A percentile compares a stretch with the other conserved stretches of the same genome.
phyloP scores from a whole-genome alignment of 768 basidiomycete genomes.

The Termitomyces titanicus region DNA sequence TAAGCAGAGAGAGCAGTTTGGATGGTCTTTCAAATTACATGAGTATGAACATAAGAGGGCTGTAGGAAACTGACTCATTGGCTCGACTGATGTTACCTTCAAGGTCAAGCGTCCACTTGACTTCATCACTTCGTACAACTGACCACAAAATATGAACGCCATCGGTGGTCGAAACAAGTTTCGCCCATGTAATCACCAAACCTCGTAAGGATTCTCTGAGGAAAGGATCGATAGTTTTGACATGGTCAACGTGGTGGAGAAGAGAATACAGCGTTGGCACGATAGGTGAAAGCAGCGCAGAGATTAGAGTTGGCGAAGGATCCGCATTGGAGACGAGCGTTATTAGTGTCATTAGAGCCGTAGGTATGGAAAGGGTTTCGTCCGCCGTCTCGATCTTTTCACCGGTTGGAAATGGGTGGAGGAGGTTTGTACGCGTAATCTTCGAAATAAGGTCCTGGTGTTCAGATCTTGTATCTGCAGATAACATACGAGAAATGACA shows the following conservation, averaged over 20 bases:
- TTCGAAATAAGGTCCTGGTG: conserved; percentile 27
- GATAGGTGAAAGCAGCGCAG: conserved; percentile 64
- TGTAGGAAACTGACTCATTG: conserved; percentile 36
- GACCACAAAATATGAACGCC: conserved; percentile 56
- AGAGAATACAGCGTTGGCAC: conserved; percentile 65
- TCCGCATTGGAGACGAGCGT: conserved; percentile 71
- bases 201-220: conserved; percentile 57
- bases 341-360: conserved; percentile 47
- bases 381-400: not conserved
- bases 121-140: conserved; percentile 47
- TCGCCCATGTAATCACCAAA: conserved; percentile 72
- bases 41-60: not conserved
- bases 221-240: conserved; percentile 61
- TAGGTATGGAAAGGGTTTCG: not conserved
- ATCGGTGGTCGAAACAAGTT: conserved; percentile 50
- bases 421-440: conserved; percentile 46
- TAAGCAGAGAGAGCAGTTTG: conserved; percentile 39
- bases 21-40: not conserved
- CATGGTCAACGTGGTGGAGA: conserved; percentile 45
- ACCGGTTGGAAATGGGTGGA: conserved; percentile 42
- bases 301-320: conserved; percentile 68
- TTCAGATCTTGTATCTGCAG: conserved; percentile 26
- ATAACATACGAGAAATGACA: conserved; percentile 62
- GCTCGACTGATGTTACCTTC: conserved; percentile 46
- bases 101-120: conserved; percentile 53